Percentiles rank a stretch among this genome's conserved stretches.
These are phyloP conservation scores for Tripterygium wilfordii DNA, from an alignment of 177 flowering plant species.

Conservation along the genomic window DNA sequence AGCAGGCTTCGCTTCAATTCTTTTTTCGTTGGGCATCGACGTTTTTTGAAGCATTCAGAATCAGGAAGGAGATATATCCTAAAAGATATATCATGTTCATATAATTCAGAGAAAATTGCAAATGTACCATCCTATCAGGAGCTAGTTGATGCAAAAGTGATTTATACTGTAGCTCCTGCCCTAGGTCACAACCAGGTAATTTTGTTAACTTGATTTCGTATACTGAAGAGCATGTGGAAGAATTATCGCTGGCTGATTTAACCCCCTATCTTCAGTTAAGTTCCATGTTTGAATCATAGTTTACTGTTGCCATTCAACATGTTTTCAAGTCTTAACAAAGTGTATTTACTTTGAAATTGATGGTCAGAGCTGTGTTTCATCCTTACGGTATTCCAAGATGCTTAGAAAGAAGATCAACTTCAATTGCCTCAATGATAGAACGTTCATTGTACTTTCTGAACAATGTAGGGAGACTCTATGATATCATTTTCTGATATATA, in stretches of 20 bases:
- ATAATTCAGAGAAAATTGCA: slow-evolving; percentile 13
- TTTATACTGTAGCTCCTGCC: slow-evolving; percentile 82
- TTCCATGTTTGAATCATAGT: too few relatives aligned
- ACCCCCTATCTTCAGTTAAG: too few relatives aligned
- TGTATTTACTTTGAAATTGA: too few relatives aligned
- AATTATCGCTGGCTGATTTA: not conserved
- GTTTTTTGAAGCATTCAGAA: slow-evolving; percentile 17
- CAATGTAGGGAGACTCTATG: too few relatives aligned
- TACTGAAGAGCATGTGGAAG: not conserved
- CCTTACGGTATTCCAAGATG: too few relatives aligned
- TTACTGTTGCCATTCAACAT: too few relatives aligned
- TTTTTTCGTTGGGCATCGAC: not conserved
- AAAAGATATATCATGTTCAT: slow-evolving; percentile 24
- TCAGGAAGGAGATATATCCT: slow-evolving; percentile 13
- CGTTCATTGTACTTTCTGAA: too few relatives aligned
- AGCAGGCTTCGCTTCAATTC: slow-evolving; percentile 3
- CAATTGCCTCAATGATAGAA: too few relatives aligned
- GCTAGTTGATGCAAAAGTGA: slow-evolving; percentile 39
- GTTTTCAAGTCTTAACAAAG: too few relatives aligned
- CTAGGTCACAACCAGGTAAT: slow-evolving; percentile 89
- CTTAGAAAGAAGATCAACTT: too few relatives aligned
- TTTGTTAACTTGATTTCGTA: not conserved
- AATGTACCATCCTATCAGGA: slow-evolving; percentile 12
- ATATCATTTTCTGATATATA: too few relatives aligned
- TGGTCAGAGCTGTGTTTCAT: too few relatives aligned